Evolutionary conservation across 768 basidiomycete genomes (phyloP), one percentile per base, ranked within the genome.

Genomic region (Imleria badia): DNA sequence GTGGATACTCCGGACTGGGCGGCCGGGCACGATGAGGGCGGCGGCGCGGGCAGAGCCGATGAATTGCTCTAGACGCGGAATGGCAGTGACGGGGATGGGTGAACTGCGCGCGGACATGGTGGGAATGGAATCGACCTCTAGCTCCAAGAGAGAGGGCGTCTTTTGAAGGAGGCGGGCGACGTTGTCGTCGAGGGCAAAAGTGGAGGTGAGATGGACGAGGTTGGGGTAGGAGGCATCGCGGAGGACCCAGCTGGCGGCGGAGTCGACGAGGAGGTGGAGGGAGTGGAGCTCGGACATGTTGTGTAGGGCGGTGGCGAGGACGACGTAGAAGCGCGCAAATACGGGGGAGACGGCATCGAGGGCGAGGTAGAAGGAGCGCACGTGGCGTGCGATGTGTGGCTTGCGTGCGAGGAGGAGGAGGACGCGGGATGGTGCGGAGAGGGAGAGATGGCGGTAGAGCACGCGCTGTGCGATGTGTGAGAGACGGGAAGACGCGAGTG

Each of bases 1-100:
- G 66, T 84, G 81, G 45, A 91, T 76, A 63, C 77, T 78, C 56
- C 80, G 72, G 36, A 90, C 76, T 11, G 89, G 87, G 20, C 88
- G 81, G 15, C 84, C 82, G 41, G 85, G 86, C 4, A 87, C 77
- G 61, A 90, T 71, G 23, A 73, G 68, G 48, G 75, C 71, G 22
- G 87, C 85, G 20, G 77, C 77, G 46, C 77, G 71, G 31, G 80
- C 73, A 19, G 87, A 82, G 20, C 87, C 89, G 48, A 79, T 78
- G 66, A 89, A 84, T 40, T 83, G 80, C 46, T 72, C 69, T 52
- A 91, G 74, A 48, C 58, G 72, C 40, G 73, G 69, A 61, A 78
- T 63, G 74, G 74, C 67, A 6, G 75, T 55, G 61, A 60, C 49
- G 15, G 59, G 49, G 43, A 60, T 26, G 35, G 63, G 59, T 23